Conservation (phyloP, 306 rosid species). For the Cyclanthera cordifolia region DNA sequence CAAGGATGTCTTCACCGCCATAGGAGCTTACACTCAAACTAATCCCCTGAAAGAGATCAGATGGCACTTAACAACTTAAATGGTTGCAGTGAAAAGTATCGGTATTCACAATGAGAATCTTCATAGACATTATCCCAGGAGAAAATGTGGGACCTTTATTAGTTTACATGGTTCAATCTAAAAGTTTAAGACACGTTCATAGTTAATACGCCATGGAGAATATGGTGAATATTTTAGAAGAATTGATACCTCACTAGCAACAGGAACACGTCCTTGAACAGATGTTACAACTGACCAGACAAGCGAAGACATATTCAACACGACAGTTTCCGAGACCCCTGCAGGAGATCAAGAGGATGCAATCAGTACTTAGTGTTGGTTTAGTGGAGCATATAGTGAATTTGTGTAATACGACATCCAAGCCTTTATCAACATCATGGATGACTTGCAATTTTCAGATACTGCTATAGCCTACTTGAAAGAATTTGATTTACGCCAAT, state of each 20-base stretch:
- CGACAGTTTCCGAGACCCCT: conserved; percentile 79
- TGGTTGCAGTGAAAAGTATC: not conserved
- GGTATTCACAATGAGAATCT: not conserved
- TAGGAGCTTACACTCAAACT: conserved; percentile 69
- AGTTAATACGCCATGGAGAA: not conserved
- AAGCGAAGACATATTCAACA: conserved; percentile 80
- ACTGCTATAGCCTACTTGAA: not conserved
- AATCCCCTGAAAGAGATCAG: conserved; percentile 51
- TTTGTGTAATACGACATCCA: not conserved
- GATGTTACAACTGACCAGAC: conserved; percentile 91
- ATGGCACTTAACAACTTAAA: not conserved
- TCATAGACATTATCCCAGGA: not conserved
- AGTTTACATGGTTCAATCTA: conserved; percentile 1
- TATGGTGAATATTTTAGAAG: not conserved
- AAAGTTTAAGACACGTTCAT: not conserved
- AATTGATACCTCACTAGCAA: conserved; percentile 79
- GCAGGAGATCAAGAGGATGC: conserved; percentile 25
- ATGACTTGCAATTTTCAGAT: not conserved
- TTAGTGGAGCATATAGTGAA: not conserved
- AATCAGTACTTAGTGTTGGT: not conserved
- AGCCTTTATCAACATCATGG: conserved; percentile 1
- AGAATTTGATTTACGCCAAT: conserved; percentile 1
- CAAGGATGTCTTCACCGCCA: conserved; percentile 65
- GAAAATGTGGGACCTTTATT: not conserved
- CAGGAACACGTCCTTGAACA: conserved; percentile 81